Evolutionary conservation across 805 yeast species (phyloP), one percentile per base, ranked within the genome.

Genomic region (Starmerella geochares): DNA sequence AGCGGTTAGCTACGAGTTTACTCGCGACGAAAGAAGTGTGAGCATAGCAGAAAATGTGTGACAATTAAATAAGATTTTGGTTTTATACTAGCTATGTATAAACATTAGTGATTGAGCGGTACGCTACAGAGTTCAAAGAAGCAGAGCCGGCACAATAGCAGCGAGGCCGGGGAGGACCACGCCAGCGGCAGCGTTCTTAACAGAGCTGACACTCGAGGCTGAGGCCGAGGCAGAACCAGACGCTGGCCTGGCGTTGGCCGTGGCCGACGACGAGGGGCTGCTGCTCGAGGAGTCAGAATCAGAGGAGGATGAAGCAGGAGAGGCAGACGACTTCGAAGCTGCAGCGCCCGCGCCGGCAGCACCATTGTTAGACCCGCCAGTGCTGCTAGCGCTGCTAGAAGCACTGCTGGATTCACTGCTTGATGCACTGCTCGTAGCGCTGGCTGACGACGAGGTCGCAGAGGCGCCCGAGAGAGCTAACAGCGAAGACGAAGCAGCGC

Each of bases 81-180:
- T 5, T 33, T 27, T 19, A 25, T n/a, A n/a, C n/a, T n/a, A n/a
- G n/a, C 23, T 21, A 39, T 23, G 17, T 32, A 29, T 27, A n/a
- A 36, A 10, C 27, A 38, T 38, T 25, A 38, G 29, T 1, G 21
- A 38, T 5, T 4, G 23, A 21, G 5, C 14, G 41, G 5, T 24
- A 2, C 14, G 20, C 29, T 27, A 27, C 11, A 16, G 9, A 8
- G 14, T 25, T 51, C 39, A 54, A 14, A 55, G 42, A 17, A 55
- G 11, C 24, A 55, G 36, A 1, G 55, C 56, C 16, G 54, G 51
- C 17, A 47, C 16, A 37, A 53, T 24, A 14, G 53, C 55, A 16
- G 49, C 56, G 4, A 51, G 31, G 31, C 48, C 43, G 3, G 54
- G 53, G 24, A 43, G 50, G n/a, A 28, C 51, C 13, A 28, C 23